These are phyloP conservation scores for Trichoderma oligosporum DNA, from an alignment of 2,329 filamentous ascomycete genomes.

Conservation along the genomic window DNA sequence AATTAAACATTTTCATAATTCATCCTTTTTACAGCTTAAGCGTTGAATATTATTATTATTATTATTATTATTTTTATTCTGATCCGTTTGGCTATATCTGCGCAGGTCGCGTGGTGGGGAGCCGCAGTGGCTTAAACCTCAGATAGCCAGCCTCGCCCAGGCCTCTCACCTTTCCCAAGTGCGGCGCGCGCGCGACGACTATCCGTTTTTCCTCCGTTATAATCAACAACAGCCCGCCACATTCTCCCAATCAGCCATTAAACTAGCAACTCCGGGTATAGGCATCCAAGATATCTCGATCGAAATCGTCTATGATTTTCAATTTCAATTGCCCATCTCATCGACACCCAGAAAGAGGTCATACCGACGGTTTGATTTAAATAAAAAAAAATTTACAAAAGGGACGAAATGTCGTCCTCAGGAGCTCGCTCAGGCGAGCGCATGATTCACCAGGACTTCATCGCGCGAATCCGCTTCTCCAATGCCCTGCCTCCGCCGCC, in stretches of 20 bases:
- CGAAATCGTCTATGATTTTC: not conserved
- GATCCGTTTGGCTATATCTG: not conserved
- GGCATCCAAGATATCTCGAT: not conserved
- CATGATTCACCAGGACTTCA: slow-evolving; percentile 88
- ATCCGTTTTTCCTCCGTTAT: slow-evolving; percentile 1
- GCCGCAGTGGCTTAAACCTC: slow-evolving; percentile 1
- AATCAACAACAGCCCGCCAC: slow-evolving; percentile 3
- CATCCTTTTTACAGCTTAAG: not conserved
- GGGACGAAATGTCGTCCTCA: slow-evolving; percentile 33
- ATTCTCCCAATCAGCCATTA: not conserved
- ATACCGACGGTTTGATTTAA: too few species aligned
- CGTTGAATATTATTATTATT: not conserved
- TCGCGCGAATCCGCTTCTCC: slow-evolving; percentile 89
- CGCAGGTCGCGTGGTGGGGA: slow-evolving; percentile 12
- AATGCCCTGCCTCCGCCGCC: slow-evolving; percentile 94
- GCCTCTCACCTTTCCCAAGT: not conserved
- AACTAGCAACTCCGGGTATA: not conserved
- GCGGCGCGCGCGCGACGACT: slow-evolving; percentile 14
- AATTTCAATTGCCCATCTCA: not conserved
- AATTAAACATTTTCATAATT: not conserved
- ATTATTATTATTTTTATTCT: not conserved
- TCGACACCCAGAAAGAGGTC: not conserved
- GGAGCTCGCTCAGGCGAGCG: slow-evolving; percentile 49
- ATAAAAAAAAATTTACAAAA: slow-evolving; percentile 16
- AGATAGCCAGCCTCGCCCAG: slow-evolving; percentile 17